A percentile compares a stretch with the other conserved stretches of the same genome.
Conservation (phyloP, 768 basidiomycete species). For the Trametes meyenii region DNA sequence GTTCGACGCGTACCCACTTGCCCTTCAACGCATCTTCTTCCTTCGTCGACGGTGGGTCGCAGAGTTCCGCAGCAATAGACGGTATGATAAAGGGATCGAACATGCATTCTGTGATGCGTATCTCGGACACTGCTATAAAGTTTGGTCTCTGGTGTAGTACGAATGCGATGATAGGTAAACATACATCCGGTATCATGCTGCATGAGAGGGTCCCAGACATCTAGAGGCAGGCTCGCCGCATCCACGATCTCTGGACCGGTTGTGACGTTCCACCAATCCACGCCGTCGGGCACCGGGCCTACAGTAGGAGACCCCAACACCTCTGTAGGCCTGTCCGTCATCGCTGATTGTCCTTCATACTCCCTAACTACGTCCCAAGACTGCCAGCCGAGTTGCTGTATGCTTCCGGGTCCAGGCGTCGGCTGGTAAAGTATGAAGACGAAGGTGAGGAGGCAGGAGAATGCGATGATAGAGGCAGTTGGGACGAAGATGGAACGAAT, state of each 20-base stretch:
- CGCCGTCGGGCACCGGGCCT: constrained; percentile 34
- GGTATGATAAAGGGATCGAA: constrained; percentile 58
- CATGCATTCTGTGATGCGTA: constrained; percentile 68
- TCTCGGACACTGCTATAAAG: constrained; percentile 69
- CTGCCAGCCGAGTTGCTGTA: constrained; percentile 86
- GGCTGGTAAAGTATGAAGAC: constrained; percentile 85
- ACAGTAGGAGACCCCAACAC: not conserved
- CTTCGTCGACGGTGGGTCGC: constrained; percentile 66
- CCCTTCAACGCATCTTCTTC: constrained; percentile 78
- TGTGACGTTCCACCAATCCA: constrained; percentile 75
- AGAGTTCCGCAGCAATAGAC: constrained; percentile 45
- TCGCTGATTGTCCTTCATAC: not conserved
- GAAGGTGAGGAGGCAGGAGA: constrained; percentile 74
- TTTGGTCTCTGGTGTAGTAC: not conserved
- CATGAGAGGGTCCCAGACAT: constrained; percentile 77
- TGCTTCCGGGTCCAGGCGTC: constrained; percentile 65
- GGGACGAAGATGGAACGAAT: constrained; percentile 60
- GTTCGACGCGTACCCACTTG: constrained; percentile 88
- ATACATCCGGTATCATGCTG: constrained; percentile 76
- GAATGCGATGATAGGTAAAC: not conserved
- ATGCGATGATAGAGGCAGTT: constrained; percentile 59
- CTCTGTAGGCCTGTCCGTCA: not conserved
- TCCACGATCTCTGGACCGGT: constrained; percentile 46
- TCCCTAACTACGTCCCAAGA: constrained; percentile 72
- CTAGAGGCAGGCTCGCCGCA: constrained; percentile 73